Conservation (phyloP, 441 rosid genomes). For the Populus hybrid region DNA sequence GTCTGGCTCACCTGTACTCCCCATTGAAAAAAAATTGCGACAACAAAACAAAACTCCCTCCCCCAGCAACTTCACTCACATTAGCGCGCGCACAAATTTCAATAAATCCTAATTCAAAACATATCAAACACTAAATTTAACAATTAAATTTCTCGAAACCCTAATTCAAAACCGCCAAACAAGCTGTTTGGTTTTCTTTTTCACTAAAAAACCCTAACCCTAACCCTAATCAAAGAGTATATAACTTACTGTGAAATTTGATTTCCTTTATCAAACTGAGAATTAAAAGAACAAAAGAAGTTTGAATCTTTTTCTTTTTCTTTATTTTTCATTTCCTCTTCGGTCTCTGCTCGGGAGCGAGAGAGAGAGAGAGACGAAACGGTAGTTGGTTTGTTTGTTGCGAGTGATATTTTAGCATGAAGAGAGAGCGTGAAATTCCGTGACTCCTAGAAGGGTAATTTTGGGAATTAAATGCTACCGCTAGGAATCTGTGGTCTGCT, state of each 20-base stretch:
- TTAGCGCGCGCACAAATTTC: conserved; percentile 17
- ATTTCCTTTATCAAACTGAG: not conserved
- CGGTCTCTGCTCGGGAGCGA: not conserved
- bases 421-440: conserved; percentile 22
- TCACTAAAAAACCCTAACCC: conserved; percentile 31
- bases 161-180: conserved; percentile 20
- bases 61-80: conserved; percentile 31
- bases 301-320: not conserved
- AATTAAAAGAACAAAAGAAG: not conserved
- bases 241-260: not conserved
- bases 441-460: conserved; percentile 36
- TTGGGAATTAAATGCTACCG: conserved; percentile 13
- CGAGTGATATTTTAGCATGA: not conserved
- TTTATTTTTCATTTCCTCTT: not conserved
- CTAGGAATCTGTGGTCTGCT: conserved; percentile 6
- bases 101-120: not conserved
- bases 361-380: conserved; percentile 1
- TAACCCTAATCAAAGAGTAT: conserved; percentile 20
- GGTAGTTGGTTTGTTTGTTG: not conserved
- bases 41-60: conserved; percentile 19
- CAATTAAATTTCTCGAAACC: conserved; percentile 22
- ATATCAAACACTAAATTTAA: not conserved
- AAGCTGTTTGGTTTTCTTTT: not conserved
- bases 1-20: conserved; percentile 94
- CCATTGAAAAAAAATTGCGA: conserved; percentile 43